Evolutionary conservation across 2,329 filamentous ascomycete genomes (phyloP).

Genomic region (Penicillium griseofulvum): DNA sequence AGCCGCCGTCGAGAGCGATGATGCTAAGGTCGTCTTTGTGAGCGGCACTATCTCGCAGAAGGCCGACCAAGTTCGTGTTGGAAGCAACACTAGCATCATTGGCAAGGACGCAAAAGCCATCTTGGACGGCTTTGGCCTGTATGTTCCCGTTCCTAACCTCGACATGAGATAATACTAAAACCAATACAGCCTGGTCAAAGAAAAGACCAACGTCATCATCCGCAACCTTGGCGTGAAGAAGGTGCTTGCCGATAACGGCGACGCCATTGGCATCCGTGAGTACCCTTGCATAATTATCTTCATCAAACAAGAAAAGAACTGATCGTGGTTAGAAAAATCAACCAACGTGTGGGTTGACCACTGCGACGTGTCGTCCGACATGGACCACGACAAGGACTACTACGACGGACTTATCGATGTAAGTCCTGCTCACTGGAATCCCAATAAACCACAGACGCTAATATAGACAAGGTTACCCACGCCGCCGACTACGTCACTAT

Average conservation of each 20-base stretch:
- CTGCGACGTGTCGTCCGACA: conserved; percentile 61
- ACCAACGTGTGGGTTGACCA: conserved; percentile 67
- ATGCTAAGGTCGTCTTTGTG: conserved; percentile 48
- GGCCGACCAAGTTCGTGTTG: conserved; percentile 45
- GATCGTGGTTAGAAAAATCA: conserved; percentile 22
- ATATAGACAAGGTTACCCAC: conserved; percentile 50
- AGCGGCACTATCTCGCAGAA: conserved; percentile 46
- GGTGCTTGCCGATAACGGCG: conserved; percentile 56
- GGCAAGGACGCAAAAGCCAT: conserved; percentile 52
- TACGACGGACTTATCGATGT: conserved; percentile 66
- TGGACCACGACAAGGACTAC: conserved; percentile 63
- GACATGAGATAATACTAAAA: conserved; percentile 24
- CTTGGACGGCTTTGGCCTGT: conserved; percentile 50
- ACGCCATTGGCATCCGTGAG: conserved; percentile 59
- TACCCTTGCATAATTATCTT: neutral
- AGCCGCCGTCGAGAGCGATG: conserved; percentile 49
- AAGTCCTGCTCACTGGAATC: neutral
- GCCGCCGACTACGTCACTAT: conserved; percentile 59
- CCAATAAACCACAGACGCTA: neutral
- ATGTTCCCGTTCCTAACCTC: neutral
- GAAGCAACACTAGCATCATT: conserved; percentile 53
- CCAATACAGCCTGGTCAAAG: conserved; percentile 52
- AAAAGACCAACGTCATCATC: conserved; percentile 59
- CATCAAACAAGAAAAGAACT: conserved; percentile 23
- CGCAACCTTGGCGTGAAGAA: conserved; percentile 61